These are phyloP conservation scores for Solanum rostratum DNA, from an alignment of 257 asterid genomes.

Conservation along the genomic window DNA sequence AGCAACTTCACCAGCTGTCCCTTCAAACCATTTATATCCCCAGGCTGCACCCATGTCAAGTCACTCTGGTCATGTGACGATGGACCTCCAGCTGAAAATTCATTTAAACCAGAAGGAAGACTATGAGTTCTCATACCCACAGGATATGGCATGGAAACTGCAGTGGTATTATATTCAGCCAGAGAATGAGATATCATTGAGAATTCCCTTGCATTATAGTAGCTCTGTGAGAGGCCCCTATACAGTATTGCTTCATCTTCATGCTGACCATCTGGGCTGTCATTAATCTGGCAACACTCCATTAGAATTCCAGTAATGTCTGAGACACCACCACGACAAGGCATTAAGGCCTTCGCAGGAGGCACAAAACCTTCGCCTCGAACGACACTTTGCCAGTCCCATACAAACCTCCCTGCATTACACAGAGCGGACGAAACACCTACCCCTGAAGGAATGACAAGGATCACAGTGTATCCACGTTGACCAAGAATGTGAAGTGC, in stretches of 20 bases:
- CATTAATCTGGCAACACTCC: slow-evolving; percentile 32
- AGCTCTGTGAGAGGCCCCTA: slow-evolving; percentile 38
- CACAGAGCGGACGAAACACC: slow-evolving; percentile 78
- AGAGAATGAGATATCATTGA: slow-evolving; percentile 42
- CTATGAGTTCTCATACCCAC: slow-evolving; percentile 25
- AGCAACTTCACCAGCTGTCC: slow-evolving; percentile 72
- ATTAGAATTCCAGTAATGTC: slow-evolving; percentile 23
- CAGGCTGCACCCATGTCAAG: slow-evolving; percentile 73
- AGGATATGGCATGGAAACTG: slow-evolving; percentile 25
- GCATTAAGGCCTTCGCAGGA: slow-evolving; percentile 30
- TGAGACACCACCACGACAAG: slow-evolving; percentile 20
- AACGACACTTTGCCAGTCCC: slow-evolving; percentile 89
- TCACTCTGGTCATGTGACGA: slow-evolving; percentile 23
- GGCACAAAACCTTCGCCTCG: slow-evolving; percentile 85
- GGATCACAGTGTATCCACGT: slow-evolving; percentile 80
- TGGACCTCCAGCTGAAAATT: slow-evolving; percentile 23
- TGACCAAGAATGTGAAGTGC: slow-evolving; percentile 95
- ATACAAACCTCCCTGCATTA: slow-evolving; percentile 79
- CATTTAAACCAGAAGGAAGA: slow-evolving; percentile 30
- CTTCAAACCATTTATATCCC: slow-evolving; percentile 73
- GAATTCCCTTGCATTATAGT: slow-evolving; percentile 24
- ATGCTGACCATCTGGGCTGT: slow-evolving; percentile 28
- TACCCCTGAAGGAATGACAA: slow-evolving; percentile 59
- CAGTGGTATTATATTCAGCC: slow-evolving; percentile 26
- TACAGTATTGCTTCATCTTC: slow-evolving; percentile 80